Base-by-base conservation (phyloP, 306 rosid species). In the Vicia villosa region DNA sequence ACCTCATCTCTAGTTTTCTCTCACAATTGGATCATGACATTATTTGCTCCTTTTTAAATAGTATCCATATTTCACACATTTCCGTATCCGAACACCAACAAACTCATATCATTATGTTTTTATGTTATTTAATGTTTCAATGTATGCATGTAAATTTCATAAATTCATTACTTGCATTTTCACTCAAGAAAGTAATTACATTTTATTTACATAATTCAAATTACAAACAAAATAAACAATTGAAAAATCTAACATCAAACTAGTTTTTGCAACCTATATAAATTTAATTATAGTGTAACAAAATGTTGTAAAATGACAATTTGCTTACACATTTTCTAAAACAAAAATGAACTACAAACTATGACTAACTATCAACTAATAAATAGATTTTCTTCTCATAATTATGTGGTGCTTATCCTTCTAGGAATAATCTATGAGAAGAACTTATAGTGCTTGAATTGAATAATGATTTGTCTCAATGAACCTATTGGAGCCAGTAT, bases 401-500 rank as follows among this genome's bases (percentile, higher is more conserved):
- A 34, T 10, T 4, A 37, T 26, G 3, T 0, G 6, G 30, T 22
- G 54, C 43, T 54, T 54, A 63, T 17, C 30, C 11, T 10, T 30
- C 15, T 20, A 17, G 10, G 17, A 26, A 14, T 16, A 10, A 2
- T 10, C 81, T 78, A 91, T 4, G 96, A 87, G 86, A 87, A 92
- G 83, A 92, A 92, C 70, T 68, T 14, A 83, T 92, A 87, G 61
- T 30, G 5, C 51, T 75, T 46, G 34, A 95, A 83, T 21, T 80
- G 21, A 28, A 87, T 0, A n/a, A 92, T 83, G 66, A 92, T 86
- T 10, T 69, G 63, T 79, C 92, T 83, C 14, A 92, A 5, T 28
- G 87, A 76, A 8, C 95, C 96, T 45, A 92, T 89, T 56, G 98
- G 96, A n/a, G 98, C 43, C 3, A 92, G 41, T 41, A 70, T 22